Base-by-base conservation (phyloP, 2,329 filamentous ascomycete species). In the Fusarium tricinctum region DNA sequence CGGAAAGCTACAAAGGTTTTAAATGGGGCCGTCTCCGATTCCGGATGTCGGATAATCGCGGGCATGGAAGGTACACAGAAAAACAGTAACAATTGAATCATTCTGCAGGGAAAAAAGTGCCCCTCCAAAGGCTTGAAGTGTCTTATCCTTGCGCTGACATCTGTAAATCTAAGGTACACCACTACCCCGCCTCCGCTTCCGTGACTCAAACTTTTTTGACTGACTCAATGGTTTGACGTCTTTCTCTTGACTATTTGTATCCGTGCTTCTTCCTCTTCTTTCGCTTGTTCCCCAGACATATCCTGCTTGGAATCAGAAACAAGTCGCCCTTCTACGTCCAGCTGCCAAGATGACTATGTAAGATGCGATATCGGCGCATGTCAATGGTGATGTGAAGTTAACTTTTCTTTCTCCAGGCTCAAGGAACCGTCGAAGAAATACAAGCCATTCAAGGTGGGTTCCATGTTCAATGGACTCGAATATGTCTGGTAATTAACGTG, bases 391-490 rank as follows among this genome's bases (percentile, higher is more conserved):
- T 33, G 38, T 43, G 35, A 28, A 39, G 14, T 6, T 63, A 26
- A 63, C 59, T 57, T 56, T 57, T 17, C 42, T 9, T 7, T 51
- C 22, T 9, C 7, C 45, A 89, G 87, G 90, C 90, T 94, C 79
- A 87, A 91, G 75, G 89, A 93, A 73, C 91, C 91, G 40, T 93
- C 87, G 72, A 90, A 85, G 73, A 94, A 94, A 80, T 94, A 94
- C 84, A 89, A 86, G 79, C 82, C 83, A 53, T 94, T 93, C 6
- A 57, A 63, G 58, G 60, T 63, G 32, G 45, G 33, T 20, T 40
- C 38, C 5, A 4, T 57, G 32, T 15, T 35, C 32, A 6, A 14
- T 30, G 22, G 78, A 84, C 85, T 73, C 71, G n/a, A 6, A 47
- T 19, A 32, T 32, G 20, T n/a, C 7, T 17, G 19, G 1, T 5